Conservation (phyloP, 2,329 filamentous ascomycete genomes). For the Bertia moriformis region DNA sequence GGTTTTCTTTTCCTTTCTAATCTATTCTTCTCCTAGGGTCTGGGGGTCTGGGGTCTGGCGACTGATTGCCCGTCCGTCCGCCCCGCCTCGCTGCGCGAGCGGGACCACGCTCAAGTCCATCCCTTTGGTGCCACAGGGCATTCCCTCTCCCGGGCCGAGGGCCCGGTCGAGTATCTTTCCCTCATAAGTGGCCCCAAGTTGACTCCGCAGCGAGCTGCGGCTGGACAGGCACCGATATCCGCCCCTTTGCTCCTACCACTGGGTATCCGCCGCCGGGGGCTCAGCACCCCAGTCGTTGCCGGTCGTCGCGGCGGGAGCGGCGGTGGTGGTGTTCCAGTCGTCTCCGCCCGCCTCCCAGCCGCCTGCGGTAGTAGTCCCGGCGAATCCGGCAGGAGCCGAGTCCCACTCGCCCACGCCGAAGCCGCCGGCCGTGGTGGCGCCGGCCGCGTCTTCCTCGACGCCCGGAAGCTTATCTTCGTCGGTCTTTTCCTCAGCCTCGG, state of each 20-base stretch:
- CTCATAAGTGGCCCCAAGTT: constrained; percentile 80
- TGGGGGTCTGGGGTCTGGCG: no score
- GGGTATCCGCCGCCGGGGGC: not conserved
- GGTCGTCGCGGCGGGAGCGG: constrained; percentile 20
- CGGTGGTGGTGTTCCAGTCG: constrained; percentile 34
- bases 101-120: constrained; percentile 81
- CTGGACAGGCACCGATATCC: constrained; percentile 8
- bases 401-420: constrained; percentile 69
- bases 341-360: constrained; percentile 41
- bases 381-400: constrained; percentile 47
- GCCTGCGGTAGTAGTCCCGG: constrained; percentile 47
- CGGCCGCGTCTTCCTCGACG: constrained; percentile 70
- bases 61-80: no score
- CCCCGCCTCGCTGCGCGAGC: no score
- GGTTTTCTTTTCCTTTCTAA: no score
- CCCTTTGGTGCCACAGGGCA: constrained; percentile 87
- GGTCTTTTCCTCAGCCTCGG: constrained; percentile 96
- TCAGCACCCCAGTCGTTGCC: constrained; percentile 38
- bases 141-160: constrained; percentile 57
- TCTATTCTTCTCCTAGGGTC: no score
- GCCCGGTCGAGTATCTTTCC: constrained; percentile 82
- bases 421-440: constrained; percentile 67
- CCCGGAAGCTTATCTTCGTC: constrained; percentile 83
- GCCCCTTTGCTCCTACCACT: constrained; percentile 3
- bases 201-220: constrained; percentile 26